These are phyloP conservation scores for Salvia sclarea DNA, from an alignment of 305 asterid genomes.

Conservation along the genomic window DNA sequence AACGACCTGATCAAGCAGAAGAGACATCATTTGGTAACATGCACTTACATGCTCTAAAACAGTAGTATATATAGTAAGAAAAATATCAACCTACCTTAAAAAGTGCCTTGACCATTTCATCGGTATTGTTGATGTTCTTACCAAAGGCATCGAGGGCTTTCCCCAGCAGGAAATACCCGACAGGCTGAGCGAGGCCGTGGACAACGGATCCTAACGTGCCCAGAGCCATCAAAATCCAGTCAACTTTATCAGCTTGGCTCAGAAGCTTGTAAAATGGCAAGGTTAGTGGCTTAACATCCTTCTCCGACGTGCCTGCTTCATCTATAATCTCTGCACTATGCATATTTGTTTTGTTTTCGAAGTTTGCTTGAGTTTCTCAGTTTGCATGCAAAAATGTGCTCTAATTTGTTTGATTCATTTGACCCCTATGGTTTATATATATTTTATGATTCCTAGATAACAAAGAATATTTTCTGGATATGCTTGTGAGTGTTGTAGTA, in stretches of 20 bases:
- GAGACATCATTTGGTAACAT: neutral
- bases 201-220: conserved; percentile 69
- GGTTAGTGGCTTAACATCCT: conserved; percentile 29
- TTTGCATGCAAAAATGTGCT: conserved; percentile 36
- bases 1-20: conserved; percentile 53
- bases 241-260: conserved; percentile 66
- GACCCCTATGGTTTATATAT: conserved; percentile 11
- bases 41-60: neutral
- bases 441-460: conserved; percentile 26
- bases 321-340: conserved; percentile 28
- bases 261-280: conserved; percentile 56
- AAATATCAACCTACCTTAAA: conserved; percentile 45
- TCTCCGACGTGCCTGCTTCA: conserved; percentile 30
- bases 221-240: conserved; percentile 70
- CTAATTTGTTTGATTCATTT: conserved; percentile 19
- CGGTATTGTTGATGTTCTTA: conserved; percentile 46
- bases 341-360: no score
- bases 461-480: conserved; percentile 57
- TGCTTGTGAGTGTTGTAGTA: conserved; percentile 32
- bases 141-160: conserved; percentile 79
- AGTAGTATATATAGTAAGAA: neutral
- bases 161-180: conserved; percentile 70
- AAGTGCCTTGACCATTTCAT: conserved; percentile 68
- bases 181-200: conserved; percentile 82
- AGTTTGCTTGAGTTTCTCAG: conserved; percentile 6